Conservation (phyloP, 1,284 basidiomycete species). For the Cryptococcus sp. region DNA sequence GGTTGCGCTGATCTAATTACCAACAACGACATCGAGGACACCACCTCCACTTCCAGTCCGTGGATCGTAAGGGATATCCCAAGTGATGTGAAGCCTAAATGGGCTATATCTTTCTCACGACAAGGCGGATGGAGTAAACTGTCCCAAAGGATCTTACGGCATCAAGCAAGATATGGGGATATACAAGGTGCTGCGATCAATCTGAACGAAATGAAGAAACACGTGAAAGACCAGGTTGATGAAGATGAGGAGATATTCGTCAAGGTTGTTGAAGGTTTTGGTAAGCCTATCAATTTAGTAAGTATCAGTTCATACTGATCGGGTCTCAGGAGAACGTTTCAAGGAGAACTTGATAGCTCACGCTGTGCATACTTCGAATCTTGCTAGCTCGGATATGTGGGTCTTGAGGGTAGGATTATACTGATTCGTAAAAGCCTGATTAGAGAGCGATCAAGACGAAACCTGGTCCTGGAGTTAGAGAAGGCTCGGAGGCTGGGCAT, state of each 20-base stretch:
- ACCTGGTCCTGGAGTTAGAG: not conserved
- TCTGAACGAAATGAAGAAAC: not conserved
- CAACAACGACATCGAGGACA: too few relatives aligned
- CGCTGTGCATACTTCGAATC: not conserved
- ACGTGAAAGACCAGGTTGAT: not conserved
- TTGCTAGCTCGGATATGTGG: not conserved
- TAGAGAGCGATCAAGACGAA: too few relatives aligned
- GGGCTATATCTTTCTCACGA: not conserved
- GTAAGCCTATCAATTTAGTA: not conserved
- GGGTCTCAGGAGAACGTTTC: not conserved
- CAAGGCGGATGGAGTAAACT: not conserved
- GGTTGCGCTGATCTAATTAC: too few relatives aligned
- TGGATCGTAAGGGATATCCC: too few relatives aligned
- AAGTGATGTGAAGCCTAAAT: too few relatives aligned
- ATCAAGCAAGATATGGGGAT: not conserved
- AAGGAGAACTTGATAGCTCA: not conserved
- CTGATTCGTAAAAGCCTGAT: not conserved
- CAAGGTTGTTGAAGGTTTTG: not conserved
- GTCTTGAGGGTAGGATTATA: not conserved
- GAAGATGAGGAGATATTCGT: not conserved
- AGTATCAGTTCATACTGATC: not conserved
- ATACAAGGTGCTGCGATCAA: not conserved
- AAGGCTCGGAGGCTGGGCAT: not conserved
- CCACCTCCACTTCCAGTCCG: too few relatives aligned
- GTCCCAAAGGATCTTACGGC: not conserved